Base-by-base conservation (phyloP, 2,329 filamentous ascomycete genomes). In the Nemania sp. region DNA sequence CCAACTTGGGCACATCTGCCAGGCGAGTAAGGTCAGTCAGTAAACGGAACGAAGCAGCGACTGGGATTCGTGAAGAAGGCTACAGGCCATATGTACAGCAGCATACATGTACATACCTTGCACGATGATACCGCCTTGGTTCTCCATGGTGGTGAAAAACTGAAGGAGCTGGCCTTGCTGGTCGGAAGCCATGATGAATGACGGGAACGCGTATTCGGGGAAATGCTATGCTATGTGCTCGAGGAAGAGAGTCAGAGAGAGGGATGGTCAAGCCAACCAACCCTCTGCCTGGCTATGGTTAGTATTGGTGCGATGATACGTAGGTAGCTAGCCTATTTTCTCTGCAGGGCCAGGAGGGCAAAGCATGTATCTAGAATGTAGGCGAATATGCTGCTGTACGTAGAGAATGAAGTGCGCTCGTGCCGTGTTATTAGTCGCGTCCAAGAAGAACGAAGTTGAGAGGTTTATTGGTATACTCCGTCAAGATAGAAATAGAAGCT, bases 1-100 rank as follows among this genome's bases (percentile, higher is more conserved):
- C 96, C 73, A 98, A 91, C 77, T 95, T 97, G 10, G 95, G 94
- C 6, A 88, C 81, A 55, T 93, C 93, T 95, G 60, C 18, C 67
- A 49, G 47, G 41, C 41, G 41, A 38, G n/a, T 15, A 54, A 26
- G 26, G 57, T 70, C 52, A 22, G 57, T 70, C 52, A 71, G 61
- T 13, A 43, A 24, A 51, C 15, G 32, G n/a, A 26, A 29, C 6
- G 27, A 24, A 11, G 18, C 26, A 43, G 18, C 18, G 35, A 27
- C 15, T 3, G 22, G 49, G 13, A 18, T 15, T 49, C 7, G 18
- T 18, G 26, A 45, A n/a, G 32, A 22, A 49, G n/a, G n/a, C n/a
- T n/a, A n/a, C n/a, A n/a, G n/a, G n/a, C n/a, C n/a, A n/a, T n/a
- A n/a, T n/a, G n/a, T n/a, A n/a, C n/a, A n/a, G n/a, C n/a, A n/a